Conservation (phyloP, 768 basidiomycete species). For the Chiua virens region DNA sequence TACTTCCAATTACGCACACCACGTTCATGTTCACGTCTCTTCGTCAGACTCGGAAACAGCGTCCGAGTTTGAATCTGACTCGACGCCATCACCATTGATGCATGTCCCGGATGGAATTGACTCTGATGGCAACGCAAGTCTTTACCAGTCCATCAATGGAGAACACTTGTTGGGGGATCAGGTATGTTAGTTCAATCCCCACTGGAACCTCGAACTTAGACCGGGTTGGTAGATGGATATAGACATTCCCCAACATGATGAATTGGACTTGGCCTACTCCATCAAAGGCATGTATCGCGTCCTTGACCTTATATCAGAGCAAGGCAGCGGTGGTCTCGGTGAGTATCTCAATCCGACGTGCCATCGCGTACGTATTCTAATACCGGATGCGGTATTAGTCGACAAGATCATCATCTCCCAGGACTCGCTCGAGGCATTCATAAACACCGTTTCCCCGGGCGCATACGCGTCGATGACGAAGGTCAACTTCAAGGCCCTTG, state of each 20-base stretch:
- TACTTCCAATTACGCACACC: neutral
- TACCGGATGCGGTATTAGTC: constrained; percentile 34
- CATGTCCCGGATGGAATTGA: no score
- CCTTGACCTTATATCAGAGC: constrained; percentile 53
- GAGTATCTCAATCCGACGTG: neutral
- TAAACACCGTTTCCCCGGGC: constrained; percentile 48
- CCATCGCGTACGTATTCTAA: neutral
- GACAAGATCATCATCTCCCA: constrained; percentile 65
- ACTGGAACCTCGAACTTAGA: neutral
- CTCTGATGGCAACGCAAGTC: constrained; percentile 11
- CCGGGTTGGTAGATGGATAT: constrained; percentile 18
- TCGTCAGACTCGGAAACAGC: constrained; percentile 10
- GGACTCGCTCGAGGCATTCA: constrained; percentile 45
- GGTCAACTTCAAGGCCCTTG: constrained; percentile 55
- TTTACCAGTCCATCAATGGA: constrained; percentile 15
- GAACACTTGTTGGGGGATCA: constrained; percentile 1
- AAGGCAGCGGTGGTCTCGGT: constrained; percentile 54
- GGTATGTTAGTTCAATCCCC: constrained; percentile 6
- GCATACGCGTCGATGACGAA: constrained; percentile 55
- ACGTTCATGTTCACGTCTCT: neutral
- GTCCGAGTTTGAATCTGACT: neutral
- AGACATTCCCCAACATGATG: constrained; percentile 8
- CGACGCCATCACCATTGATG: neutral
- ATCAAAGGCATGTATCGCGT: constrained; percentile 53
- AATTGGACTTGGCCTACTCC: constrained; percentile 23